These are phyloP conservation scores for Cercis canadensis DNA, from an alignment of 306 rosid species.

Conservation along the genomic window DNA sequence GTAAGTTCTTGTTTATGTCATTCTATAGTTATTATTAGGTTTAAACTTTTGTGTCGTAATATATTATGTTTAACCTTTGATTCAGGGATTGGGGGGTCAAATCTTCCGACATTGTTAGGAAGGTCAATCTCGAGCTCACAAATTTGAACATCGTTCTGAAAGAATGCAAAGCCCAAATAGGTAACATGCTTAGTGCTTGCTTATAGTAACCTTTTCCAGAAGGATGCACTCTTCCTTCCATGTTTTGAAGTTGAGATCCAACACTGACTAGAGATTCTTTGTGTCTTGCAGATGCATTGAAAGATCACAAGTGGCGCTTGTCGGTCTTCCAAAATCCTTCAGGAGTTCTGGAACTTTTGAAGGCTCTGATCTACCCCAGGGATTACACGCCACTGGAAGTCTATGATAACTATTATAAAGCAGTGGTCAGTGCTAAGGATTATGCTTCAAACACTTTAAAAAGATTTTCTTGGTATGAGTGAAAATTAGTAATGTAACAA, in stretches of 20 bases:
- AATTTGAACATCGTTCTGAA: neutral
- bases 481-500: no score
- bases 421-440: conserved; percentile 29
- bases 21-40: neutral
- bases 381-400: neutral
- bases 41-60: neutral
- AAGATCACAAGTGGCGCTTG: neutral
- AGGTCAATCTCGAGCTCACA: neutral
- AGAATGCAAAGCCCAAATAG: neutral
- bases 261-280: neutral
- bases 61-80: neutral
- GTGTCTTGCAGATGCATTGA: neutral
- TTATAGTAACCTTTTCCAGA: no score
- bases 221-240: no score
- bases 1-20: neutral
- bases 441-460: neutral
- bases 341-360: conserved; percentile 25
- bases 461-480: neutral
- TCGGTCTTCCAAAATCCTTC: neutral
- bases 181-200: neutral
- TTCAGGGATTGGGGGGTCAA: conserved; percentile 22
- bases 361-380: neutral
- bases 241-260: neutral
- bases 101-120: conserved; percentile 6
- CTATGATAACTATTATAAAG: conserved; percentile 38